Evolutionary conservation across 352 stramenopile genomes (phyloP), one percentile per base, ranked within the genome.

Genomic region (Aphanomyces cochlioides): DNA sequence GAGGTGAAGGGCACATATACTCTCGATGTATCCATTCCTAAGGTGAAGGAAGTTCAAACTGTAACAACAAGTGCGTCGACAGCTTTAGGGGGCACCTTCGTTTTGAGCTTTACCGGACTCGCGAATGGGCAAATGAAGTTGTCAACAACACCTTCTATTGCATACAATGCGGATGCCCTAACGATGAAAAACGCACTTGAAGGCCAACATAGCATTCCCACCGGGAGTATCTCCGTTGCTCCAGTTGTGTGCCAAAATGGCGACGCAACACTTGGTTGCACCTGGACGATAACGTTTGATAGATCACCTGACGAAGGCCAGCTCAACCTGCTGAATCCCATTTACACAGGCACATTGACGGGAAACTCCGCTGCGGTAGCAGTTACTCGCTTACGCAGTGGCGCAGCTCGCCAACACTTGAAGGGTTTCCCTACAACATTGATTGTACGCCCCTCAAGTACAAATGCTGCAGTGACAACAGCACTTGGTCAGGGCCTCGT

Each of bases 1-100:
- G 83, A 89, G 21, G 88, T 98, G 19, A 92, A 95, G 66, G 95
- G 95, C 4, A 78, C 76, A 37, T 98, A 98, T 75, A 64, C 81
- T 19, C 74, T 98, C 17, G 87, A 83, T 47, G 89, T 98, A 2
- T 80, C 78, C 47, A 68, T 96, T 3, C 88, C 90, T n/a, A 74
- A 75, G 0, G 73, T 96, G 5, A 48, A 81, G 48, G 88, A 92
- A 64, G 84, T 97, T 5, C 82, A 96, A 41, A 74, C 76, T 28
- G 76, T 98, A 34, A 81, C 72, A 5, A 88, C 81, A 3, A 53
- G 56, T 5, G 72, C 78, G 0, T 77, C 86, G 57, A 83, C 80
- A 17, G 71, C 77, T 10, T 68, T 96, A 3, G 79, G 86, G 10
- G 88, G 91, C 4, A 74, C 74, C 0, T 95, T 93, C 60, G 79